These are phyloP conservation scores for Boletus speciosus DNA, from an alignment of 768 basidiomycete species.

Conservation along the genomic window DNA sequence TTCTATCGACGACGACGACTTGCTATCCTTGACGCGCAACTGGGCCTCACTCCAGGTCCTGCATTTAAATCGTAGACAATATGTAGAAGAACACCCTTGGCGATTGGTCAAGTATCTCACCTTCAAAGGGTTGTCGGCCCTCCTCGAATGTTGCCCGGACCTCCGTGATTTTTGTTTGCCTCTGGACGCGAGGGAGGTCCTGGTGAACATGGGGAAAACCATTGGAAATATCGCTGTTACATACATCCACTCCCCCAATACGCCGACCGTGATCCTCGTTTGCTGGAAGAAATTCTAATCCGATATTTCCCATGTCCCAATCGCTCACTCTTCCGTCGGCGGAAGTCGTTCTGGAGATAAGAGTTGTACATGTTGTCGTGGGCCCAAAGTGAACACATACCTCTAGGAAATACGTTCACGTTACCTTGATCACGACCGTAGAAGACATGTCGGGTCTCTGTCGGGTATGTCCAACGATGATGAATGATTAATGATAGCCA, in stretches of 20 bases:
- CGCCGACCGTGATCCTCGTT: not conserved
- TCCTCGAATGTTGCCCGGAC: not conserved
- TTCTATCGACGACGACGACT: conserved; percentile 2
- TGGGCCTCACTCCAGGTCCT: conserved; percentile 1
- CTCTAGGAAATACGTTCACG: not conserved
- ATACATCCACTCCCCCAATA: not conserved
- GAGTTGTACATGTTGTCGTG: not conserved
- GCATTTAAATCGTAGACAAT: not conserved
- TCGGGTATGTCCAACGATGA: not conserved
- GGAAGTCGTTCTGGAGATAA: not conserved
- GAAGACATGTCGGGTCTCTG: not conserved
- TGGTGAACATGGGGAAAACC: too few relatives aligned
- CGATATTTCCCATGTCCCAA: not conserved
- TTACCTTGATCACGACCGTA: not conserved
- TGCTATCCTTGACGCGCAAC: not conserved
- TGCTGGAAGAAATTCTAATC: not conserved
- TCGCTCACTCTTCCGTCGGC: not conserved
- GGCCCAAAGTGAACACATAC: not conserved
- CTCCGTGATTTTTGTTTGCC: not conserved
- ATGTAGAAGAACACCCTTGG: too few relatives aligned
- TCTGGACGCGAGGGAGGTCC: not conserved
- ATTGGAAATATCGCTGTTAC: not conserved
- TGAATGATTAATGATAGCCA: not conserved
- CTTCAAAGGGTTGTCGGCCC: not conserved
- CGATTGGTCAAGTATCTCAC: not conserved